Percentiles rank a stretch among this genome's conserved stretches.
Conservation (phyloP, 78 protist genomes). For the Mastigamoeba balamuthi region DNA sequence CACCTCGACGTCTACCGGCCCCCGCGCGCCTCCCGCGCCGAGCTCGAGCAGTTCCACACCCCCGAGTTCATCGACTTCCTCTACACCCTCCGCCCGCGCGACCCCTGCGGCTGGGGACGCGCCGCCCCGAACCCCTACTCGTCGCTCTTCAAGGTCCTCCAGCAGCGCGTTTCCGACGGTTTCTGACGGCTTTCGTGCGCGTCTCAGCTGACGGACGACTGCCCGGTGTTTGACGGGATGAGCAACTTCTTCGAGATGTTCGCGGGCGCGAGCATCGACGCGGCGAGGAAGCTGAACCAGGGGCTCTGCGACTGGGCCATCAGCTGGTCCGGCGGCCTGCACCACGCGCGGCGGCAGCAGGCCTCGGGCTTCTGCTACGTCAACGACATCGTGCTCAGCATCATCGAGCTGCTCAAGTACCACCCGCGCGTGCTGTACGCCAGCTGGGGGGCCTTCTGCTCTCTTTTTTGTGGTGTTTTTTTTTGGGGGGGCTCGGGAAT, state of each 20-base stretch:
- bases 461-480: too few species aligned
- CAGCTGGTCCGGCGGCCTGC: slow-evolving; percentile 98
- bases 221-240: slow-evolving; percentile 97
- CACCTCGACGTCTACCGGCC: not conserved
- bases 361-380: slow-evolving; percentile 84
- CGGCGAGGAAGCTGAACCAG: slow-evolving; percentile 60
- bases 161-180: too few species aligned
- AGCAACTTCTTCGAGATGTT: slow-evolving; percentile 78
- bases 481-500: too few species aligned
- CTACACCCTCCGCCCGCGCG: too few species aligned
- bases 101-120: too few species aligned
- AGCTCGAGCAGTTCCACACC: slow-evolving; percentile 44
- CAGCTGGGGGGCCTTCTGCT: too few species aligned
- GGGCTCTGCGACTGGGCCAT: slow-evolving; percentile 78
- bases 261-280: slow-evolving; percentile 95
- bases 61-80: slow-evolving; percentile 45
- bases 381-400: slow-evolving; percentile 96
- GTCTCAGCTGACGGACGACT: slow-evolving; percentile 72
- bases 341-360: slow-evolving; percentile 83
- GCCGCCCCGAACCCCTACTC: not conserved
- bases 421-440: not conserved
- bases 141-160: not conserved
- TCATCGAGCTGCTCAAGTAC: slow-evolving; percentile 86
- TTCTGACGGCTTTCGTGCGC: not conserved
- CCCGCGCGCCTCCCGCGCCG: slow-evolving; percentile 23